Conservation (phyloP, 2,329 filamentous ascomycete species). For the Colletotrichum magnum region DNA sequence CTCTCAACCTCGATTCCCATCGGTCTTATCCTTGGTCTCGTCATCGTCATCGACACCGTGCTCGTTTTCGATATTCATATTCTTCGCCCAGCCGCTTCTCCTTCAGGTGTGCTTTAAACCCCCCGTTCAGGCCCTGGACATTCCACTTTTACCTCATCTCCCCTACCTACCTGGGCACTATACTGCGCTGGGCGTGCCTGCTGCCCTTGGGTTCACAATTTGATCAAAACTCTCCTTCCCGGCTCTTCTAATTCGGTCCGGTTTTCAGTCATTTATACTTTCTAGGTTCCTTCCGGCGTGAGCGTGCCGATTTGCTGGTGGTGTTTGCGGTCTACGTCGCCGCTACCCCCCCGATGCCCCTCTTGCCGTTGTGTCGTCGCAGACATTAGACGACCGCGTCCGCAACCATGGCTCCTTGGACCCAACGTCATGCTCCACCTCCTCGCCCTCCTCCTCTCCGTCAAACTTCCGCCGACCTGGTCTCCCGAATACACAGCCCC, state of each 20-base stretch:
- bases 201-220: conserved; percentile 9
- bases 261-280: not conserved
- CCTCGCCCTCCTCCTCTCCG: conserved; percentile 37
- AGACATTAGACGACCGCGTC: conserved; percentile 40
- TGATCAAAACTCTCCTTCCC: conserved; percentile 10
- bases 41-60: not conserved
- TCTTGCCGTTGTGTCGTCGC: conserved; percentile 23
- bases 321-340: conserved; percentile 7
- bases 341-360: conserved; percentile 23
- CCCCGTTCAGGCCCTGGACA: not conserved
- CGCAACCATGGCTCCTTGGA: conserved; percentile 52
- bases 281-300: not conserved
- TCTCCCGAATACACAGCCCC: conserved; percentile 54
- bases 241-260: too few relatives aligned
- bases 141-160: conserved; percentile 25
- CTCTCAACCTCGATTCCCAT: not conserved
- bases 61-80: not conserved
- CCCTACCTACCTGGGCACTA: not conserved
- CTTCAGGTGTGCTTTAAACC: not conserved
- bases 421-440: conserved; percentile 43
- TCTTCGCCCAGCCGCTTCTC: not conserved
- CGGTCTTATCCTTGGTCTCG: not conserved
- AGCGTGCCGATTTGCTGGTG: conserved; percentile 17
- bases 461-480: conserved; percentile 48
- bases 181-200: not conserved